A percentile compares a stretch with the other conserved stretches of the same genome.
These are phyloP conservation scores for Zygoascus biomembranicola DNA, from an alignment of 805 yeast genomes.

Conservation along the genomic window DNA sequence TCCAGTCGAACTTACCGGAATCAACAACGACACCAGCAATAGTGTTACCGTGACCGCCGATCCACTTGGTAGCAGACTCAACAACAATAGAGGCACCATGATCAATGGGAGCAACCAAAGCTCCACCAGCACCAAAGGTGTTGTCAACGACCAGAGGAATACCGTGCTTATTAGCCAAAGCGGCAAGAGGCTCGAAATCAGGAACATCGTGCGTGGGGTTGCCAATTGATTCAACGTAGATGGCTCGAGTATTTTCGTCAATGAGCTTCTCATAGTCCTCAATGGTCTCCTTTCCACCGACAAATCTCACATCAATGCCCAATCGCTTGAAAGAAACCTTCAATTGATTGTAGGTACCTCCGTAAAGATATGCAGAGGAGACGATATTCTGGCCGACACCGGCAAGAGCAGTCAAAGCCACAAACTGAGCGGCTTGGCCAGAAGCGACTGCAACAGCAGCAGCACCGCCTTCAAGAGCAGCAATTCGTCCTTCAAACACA, in stretches of 20 bases:
- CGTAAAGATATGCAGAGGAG: slow-evolving; percentile 80
- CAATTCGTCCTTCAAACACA: slow-evolving; percentile 84
- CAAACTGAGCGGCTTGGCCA: slow-evolving; percentile 94
- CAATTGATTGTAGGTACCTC: slow-evolving; percentile 95
- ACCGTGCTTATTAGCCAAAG: slow-evolving; percentile 77
- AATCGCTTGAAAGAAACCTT: slow-evolving; percentile 84
- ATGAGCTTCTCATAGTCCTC: slow-evolving; percentile 65
- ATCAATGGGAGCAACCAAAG: slow-evolving; percentile 70
- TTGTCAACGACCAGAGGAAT: slow-evolving; percentile 89
- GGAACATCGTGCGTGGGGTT: slow-evolving; percentile 91
- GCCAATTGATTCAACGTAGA: slow-evolving; percentile 84
- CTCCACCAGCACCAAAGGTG: slow-evolving; percentile 97
- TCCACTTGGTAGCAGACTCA: slow-evolving; percentile 97
- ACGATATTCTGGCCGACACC: slow-evolving; percentile 85
- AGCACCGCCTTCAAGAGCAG: slow-evolving; percentile 87
- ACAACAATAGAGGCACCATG: slow-evolving; percentile 88
- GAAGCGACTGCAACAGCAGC: slow-evolving; percentile 86
- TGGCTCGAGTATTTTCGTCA: slow-evolving; percentile 82
- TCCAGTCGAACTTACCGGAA: slow-evolving; percentile 90
- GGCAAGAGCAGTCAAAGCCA: slow-evolving; percentile 77
- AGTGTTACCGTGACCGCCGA: slow-evolving; percentile 94
- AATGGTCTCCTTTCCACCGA: slow-evolving; percentile 63
- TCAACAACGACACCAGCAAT: slow-evolving; percentile 88
- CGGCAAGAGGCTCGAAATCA: slow-evolving; percentile 70
- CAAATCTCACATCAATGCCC: slow-evolving; percentile 81